A percentile compares a stretch with the other conserved stretches of the same genome.
Conservation (phyloP, 352 stramenopile species). For the Phytophthora sp. region DNA sequence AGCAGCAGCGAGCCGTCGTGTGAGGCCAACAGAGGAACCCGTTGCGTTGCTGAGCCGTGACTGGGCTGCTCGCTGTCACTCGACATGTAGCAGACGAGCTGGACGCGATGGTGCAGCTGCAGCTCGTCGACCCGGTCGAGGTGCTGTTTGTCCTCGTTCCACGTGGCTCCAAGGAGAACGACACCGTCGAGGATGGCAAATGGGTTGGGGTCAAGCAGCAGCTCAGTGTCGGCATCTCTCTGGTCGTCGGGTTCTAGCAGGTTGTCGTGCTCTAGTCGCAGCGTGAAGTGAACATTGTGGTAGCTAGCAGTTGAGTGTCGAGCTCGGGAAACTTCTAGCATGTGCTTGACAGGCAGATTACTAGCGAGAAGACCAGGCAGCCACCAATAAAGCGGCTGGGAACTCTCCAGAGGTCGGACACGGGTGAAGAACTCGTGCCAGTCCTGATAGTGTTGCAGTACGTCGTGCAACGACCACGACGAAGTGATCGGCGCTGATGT, state of each 20-base stretch:
- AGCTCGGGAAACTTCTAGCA: conserved; percentile 15
- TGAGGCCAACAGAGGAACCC: conserved; percentile 18
- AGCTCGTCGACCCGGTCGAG: conserved; percentile 1
- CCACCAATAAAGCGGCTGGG: conserved; percentile 12
- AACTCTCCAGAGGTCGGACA: neutral
- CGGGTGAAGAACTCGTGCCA: conserved; percentile 19
- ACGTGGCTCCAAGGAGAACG: conserved; percentile 37
- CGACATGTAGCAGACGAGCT: conserved; percentile 18
- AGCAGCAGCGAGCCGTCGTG: conserved; percentile 17
- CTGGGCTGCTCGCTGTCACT: neutral
- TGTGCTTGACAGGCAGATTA: conserved; percentile 3
- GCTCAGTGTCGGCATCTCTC: conserved; percentile 1
- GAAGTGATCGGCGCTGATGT: neutral
- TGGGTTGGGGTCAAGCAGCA: no score
- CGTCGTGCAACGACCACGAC: conserved; percentile 31
- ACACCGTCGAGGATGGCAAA: conserved; percentile 43
- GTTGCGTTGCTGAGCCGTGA: conserved; percentile 5
- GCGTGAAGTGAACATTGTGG: conserved; percentile 10
- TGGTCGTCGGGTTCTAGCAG: no score
- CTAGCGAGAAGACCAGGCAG: conserved; percentile 23
- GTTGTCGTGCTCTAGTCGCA: conserved; percentile 1
- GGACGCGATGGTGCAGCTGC: conserved; percentile 22
- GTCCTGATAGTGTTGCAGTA: conserved; percentile 34
- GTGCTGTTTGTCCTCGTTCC: conserved; percentile 30
- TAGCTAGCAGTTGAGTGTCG: neutral